phyloP scores from a whole-genome alignment of 148 eudicot genomes.

The Persicaria tinctoria region DNA sequence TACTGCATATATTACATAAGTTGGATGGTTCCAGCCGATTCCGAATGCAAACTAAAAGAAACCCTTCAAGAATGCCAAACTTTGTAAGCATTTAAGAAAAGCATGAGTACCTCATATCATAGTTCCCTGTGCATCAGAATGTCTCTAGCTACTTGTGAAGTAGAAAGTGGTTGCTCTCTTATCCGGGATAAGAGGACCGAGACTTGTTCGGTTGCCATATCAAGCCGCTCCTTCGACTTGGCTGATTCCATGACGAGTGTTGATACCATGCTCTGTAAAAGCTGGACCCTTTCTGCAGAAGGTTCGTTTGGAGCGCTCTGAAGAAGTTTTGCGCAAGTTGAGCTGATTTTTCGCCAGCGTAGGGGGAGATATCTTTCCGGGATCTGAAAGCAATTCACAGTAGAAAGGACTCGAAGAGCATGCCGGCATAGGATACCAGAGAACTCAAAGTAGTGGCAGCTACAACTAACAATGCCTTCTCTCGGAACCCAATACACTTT shows the following conservation, averaged over 20 bases:
- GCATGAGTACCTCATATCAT: slow-evolving; percentile 1
- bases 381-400: slow-evolving; percentile 87
- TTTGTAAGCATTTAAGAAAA: background rate
- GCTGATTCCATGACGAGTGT: slow-evolving; percentile 60
- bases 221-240: slow-evolving; percentile 74
- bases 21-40: background rate
- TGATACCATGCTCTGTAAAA: slow-evolving; percentile 71
- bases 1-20: slow-evolving; percentile 5
- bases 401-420: slow-evolving; percentile 80
- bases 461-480: slow-evolving; percentile 73
- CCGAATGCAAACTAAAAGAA: background rate
- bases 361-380: slow-evolving; percentile 82
- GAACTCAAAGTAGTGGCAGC: slow-evolving; percentile 78
- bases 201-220: slow-evolving; percentile 70
- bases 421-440: slow-evolving; percentile 84
- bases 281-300: slow-evolving; percentile 51
- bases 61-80: background rate
- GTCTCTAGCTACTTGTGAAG: slow-evolving; percentile 37
- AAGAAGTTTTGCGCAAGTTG: slow-evolving; percentile 29
- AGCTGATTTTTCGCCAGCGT: slow-evolving; percentile 70
- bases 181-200: slow-evolving; percentile 64
- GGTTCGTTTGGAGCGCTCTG: slow-evolving; percentile 32
- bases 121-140: slow-evolving; percentile 21
- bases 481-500: slow-evolving; percentile 76
- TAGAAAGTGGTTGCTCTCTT: slow-evolving; percentile 56